Evolutionary conservation across 1,284 basidiomycete species (phyloP).

Genomic region (Limonomyces culmigenus): DNA sequence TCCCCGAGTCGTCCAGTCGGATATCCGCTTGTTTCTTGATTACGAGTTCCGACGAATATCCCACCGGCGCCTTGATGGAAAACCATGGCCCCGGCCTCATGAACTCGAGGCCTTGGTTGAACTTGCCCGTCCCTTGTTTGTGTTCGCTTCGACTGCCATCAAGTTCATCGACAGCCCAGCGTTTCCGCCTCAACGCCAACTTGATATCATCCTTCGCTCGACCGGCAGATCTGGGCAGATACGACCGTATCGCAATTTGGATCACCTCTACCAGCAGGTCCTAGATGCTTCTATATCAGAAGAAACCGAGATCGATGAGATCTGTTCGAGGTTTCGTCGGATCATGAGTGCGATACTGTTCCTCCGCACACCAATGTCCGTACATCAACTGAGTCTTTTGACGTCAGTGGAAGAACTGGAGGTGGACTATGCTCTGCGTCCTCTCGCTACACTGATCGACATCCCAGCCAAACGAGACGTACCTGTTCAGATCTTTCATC

Average conservation of each 20-base stretch:
- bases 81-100: too few species aligned
- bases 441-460: not conserved
- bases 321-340: not conserved
- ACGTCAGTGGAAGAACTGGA: not conserved
- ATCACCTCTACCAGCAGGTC: not conserved
- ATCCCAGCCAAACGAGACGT: not conserved
- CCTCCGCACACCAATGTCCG: too few species aligned
- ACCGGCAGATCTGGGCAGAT: too few species aligned
- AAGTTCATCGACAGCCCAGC: not conserved
- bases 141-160: not conserved
- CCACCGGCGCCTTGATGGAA: not conserved
- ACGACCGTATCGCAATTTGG: not conserved
- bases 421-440: not conserved
- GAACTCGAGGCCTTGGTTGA: not conserved
- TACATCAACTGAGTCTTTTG: not conserved
- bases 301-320: not conserved
- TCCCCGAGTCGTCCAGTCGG: not conserved
- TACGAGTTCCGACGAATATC: not conserved
- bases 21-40: not conserved
- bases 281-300: not conserved
- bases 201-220: not conserved
- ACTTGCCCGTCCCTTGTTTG: not conserved
- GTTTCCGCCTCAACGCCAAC: not conserved
- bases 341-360: not conserved
- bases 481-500: not conserved